phyloP scores from a whole-genome alignment of 73 alveolate species.

The Symbiodinium pilosum region DNA sequence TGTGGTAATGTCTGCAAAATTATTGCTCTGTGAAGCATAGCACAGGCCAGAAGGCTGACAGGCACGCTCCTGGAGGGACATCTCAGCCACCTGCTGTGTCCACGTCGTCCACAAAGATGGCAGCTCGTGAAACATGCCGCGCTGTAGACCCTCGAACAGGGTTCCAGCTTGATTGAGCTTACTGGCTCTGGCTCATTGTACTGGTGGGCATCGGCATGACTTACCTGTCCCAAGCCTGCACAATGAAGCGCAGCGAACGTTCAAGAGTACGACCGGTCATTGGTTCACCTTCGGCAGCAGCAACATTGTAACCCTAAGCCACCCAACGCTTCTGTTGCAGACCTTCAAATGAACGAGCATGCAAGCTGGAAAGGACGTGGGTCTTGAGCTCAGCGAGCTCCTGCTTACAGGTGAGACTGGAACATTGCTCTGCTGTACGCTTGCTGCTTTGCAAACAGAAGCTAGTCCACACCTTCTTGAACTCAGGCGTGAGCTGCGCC shows the following conservation, averaged over 20 bases:
- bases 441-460: background rate
- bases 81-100: slow-evolving; percentile 92
- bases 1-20: too few species aligned
- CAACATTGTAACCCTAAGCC: background rate
- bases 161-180: background rate
- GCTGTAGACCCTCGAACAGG: slow-evolving; percentile 71
- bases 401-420: background rate
- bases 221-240: slow-evolving; percentile 1
- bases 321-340: too few species aligned
- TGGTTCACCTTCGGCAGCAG: slow-evolving; percentile 41
- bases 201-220: too few species aligned
- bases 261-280: slow-evolving; percentile 85
- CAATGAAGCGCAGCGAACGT: slow-evolving; percentile 76
- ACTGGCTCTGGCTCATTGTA: too few species aligned
- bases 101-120: slow-evolving; percentile 86
- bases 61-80: slow-evolving; percentile 70
- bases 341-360: slow-evolving; percentile 80
- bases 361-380: slow-evolving; percentile 46
- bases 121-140: slow-evolving; percentile 93
- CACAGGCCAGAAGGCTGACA: too few species aligned
- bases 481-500: slow-evolving; percentile 51
- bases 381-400: slow-evolving; percentile 60
- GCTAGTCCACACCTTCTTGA: slow-evolving; percentile 25
- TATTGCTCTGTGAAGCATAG: too few species aligned
- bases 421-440: background rate